These are phyloP conservation scores for Debaryomyces sp. DNA, from an alignment of 1,139 yeast genomes.

Conservation along the genomic window DNA sequence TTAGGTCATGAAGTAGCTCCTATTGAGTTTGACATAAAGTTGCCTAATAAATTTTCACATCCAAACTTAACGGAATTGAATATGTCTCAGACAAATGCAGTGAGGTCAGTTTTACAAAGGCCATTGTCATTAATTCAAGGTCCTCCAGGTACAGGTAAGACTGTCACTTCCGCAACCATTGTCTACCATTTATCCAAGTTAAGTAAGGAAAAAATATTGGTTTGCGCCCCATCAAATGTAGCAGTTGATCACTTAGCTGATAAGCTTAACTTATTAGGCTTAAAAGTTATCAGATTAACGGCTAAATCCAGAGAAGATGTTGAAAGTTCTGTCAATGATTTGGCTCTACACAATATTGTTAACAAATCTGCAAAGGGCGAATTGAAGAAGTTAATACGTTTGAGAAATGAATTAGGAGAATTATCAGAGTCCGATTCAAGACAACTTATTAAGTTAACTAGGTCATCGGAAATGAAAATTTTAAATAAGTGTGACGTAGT, in stretches of 20 bases:
- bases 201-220: constrained; percentile 63
- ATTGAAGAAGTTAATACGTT: constrained; percentile 57
- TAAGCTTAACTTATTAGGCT: constrained; percentile 65
- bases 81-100: constrained; percentile 79
- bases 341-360: constrained; percentile 57
- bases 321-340: constrained; percentile 59
- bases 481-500: constrained; percentile 73
- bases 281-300: constrained; percentile 74
- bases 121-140: constrained; percentile 92
- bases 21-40: constrained; percentile 57
- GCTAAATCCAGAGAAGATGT: constrained; percentile 83
- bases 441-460: constrained; percentile 40
- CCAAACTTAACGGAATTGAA: constrained; percentile 74
- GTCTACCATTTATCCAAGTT: constrained; percentile 72
- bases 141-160: constrained; percentile 98
- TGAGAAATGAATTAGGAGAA: constrained; percentile 73
- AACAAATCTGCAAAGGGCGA: constrained; percentile 51
- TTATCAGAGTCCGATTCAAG: constrained; percentile 57
- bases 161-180: constrained; percentile 90
- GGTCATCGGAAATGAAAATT: constrained; percentile 51
- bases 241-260: constrained; percentile 91
- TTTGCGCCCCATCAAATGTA: constrained; percentile 94
- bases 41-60: constrained; percentile 66
- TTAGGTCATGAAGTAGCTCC: constrained; percentile 81
- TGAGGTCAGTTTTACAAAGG: constrained; percentile 65